Evolutionary conservation across 176 grass and related monocot species (phyloP), one percentile per base, ranked within the genome.

Genomic region (Neostapfia colusana): DNA sequence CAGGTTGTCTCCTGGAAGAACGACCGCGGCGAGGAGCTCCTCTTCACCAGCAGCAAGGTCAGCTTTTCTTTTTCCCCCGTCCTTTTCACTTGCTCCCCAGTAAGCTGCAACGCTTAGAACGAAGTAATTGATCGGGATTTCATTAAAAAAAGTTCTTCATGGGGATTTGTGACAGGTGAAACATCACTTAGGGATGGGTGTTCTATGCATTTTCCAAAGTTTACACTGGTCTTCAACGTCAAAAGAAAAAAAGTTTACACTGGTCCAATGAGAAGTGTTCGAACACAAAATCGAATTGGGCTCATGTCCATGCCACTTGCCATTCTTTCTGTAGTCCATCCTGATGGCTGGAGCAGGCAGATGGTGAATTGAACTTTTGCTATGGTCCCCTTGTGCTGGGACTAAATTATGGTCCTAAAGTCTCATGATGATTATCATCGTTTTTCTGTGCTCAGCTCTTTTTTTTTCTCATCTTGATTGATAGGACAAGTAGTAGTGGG

Each of bases 1-100:
- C 95, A 98, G 75, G 89, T 98, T 67, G 68, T 90, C 82, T 98
- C 95, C 28, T 98, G 95, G 95, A 92, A 40, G 83, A 98, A 92
- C 82, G 91, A 98, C 68, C 87, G 83, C 43, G 95, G 91, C 21
- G 89, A 98, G 82, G 95, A 98, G 56, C 86, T 92, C 39, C 86
- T 98, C 64, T 98, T 98, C 88, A 98, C 95, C 68, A 98, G 95
- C 84, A 92, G 89, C 69, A 98, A 94, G 91, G 94, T 97, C 57
- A 31, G 8, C 0, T 28, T 25, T 45, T 37, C 4, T 36, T 60
- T 1, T 24, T 48, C 18, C 65, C 16, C n/a, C 2, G 23, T 58
- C 26, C 23, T 4, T 66, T 76, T 13, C 46, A 20, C 14, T 70
- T 39, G 25, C 14, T 25, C 26, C 81, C 42, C 10, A 25, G 31